Evolutionary conservation across 225 moss, liverwort and hornwort genomes (phyloP).

Genomic region (Antitrichia curtipendula): DNA sequence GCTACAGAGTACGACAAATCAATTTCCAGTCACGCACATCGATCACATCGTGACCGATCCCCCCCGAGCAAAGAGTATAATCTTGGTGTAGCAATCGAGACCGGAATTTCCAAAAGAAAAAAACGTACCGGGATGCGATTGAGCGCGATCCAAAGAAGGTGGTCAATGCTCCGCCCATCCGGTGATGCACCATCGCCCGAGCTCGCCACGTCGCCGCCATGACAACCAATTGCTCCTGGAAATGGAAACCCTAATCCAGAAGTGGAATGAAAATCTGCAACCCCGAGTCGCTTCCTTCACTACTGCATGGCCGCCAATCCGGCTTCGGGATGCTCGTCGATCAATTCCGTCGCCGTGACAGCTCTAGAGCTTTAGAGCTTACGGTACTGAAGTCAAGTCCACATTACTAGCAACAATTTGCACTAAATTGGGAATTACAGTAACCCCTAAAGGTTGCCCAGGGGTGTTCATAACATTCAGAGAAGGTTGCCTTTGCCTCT

Average conservation of each 20-base stretch:
- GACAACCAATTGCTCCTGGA: neutral
- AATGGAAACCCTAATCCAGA: neutral
- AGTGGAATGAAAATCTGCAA: neutral
- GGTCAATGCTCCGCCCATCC: neutral
- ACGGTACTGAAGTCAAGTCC: neutral
- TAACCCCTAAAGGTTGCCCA: too few species aligned
- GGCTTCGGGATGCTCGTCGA: neutral
- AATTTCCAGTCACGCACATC: neutral
- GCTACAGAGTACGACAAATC: neutral
- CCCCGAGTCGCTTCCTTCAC: neutral
- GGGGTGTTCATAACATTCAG: too few species aligned
- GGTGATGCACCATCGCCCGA: neutral
- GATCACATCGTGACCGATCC: neutral
- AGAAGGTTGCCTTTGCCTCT: too few species aligned
- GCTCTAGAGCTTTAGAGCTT: neutral
- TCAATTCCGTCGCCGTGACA: too few species aligned
- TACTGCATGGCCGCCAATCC: neutral
- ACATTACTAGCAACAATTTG: neutral
- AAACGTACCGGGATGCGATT: neutral
- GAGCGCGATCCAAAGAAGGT: neutral
- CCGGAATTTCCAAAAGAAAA: neutral
- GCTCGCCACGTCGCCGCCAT: conserved; percentile 25
- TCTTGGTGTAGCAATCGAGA: neutral
- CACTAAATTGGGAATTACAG: too few species aligned
- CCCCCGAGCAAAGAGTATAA: neutral